These are phyloP conservation scores for Penicillium lagena DNA, from an alignment of 495 filamentous ascomycete species.

Conservation along the genomic window DNA sequence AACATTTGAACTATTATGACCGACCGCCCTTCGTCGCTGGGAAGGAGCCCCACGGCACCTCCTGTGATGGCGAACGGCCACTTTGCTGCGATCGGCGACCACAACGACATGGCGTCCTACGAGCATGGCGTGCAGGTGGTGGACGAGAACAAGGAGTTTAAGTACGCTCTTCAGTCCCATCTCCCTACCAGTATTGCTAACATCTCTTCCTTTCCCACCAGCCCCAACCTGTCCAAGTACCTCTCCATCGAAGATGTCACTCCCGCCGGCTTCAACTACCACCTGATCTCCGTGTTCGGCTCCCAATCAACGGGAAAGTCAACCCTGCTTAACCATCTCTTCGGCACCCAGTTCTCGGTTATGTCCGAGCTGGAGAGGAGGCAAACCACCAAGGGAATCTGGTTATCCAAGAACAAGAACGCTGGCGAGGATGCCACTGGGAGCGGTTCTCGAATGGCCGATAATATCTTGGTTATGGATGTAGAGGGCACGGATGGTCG, in stretches of 20 bases:
- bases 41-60: slow-evolving; percentile 43
- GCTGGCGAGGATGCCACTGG: slow-evolving; percentile 21
- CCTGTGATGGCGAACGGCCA: slow-evolving; percentile 74
- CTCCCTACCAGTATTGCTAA: slow-evolving; percentile 14
- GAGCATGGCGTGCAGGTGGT: slow-evolving; percentile 95
- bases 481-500: slow-evolving; percentile 97
- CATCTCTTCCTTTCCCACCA: slow-evolving; percentile 24
- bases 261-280: slow-evolving; percentile 93
- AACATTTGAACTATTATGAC: slow-evolving; percentile 9
- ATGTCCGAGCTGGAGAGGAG: slow-evolving; percentile 88
- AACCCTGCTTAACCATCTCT: slow-evolving; percentile 90
- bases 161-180: slow-evolving; percentile 46
- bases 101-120: slow-evolving; percentile 58
- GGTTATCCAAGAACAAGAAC: slow-evolving; percentile 94
- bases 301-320: slow-evolving; percentile 99
- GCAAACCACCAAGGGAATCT: slow-evolving; percentile 98
- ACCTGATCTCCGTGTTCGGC: slow-evolving; percentile 96
- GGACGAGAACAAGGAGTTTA: slow-evolving; percentile 92
- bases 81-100: slow-evolving; percentile 71
- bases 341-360: slow-evolving; percentile 91
- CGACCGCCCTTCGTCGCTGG: slow-evolving; percentile 24
- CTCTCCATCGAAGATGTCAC: slow-evolving; percentile 71
- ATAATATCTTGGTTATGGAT: slow-evolving; percentile 98
- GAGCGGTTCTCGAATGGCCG: slow-evolving; percentile 62
- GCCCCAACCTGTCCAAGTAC: slow-evolving; percentile 75